Evolutionary conservation across 2,329 filamentous ascomycete species (phyloP), one percentile per base, ranked within the genome.

Genomic region (Teratosphaeria gauchensis): DNA sequence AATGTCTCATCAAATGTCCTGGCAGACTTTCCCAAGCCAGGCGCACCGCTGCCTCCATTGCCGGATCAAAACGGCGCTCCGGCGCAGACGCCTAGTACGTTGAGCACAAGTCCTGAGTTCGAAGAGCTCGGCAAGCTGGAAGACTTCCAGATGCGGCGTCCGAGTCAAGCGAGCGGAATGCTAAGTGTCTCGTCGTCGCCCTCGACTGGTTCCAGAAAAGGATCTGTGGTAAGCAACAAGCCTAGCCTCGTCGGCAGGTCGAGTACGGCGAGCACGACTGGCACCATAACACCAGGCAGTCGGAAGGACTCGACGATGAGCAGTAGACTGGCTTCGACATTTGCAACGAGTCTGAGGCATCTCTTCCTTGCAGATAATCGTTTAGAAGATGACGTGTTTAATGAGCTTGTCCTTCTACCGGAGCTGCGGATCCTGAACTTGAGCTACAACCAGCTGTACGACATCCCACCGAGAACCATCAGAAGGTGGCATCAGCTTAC

Each of bases 1-100:
- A 99, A 99, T 67, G 86, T 95, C 12, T 97, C 92, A 0, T 96
- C 94, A 11, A 99, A 99, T 66, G 87, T 97, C 6, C 80, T 99
- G 21, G 88, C 92, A 55, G 85, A 84, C 48, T 97, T 99, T 70
- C 94, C 94, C 0, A 96, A 95, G 70, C 90, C 90, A 24, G 78
- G 79, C 19, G 74, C 86, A 1, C 87, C 87, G 8, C 84, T 89
- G 54, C 71, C 73, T 61, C 59, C 69, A 6, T 57, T 72, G 24
- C 64, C 64, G 16, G 72, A 28, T 32, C 19, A 24, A 6, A 16
- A 52, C 11, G 48, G 46, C 30, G 42, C 55, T 32, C 31, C 51
- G 6, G 42, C 51, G 42, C 28, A 35, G 28, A 48, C 48, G 30
- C 38, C 51, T 28, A 31, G 24, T 1, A 63, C 54, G 19, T 78